Base-by-base conservation (phyloP, 2,329 filamentous ascomycete genomes). In the Penicillium janthinellum region DNA sequence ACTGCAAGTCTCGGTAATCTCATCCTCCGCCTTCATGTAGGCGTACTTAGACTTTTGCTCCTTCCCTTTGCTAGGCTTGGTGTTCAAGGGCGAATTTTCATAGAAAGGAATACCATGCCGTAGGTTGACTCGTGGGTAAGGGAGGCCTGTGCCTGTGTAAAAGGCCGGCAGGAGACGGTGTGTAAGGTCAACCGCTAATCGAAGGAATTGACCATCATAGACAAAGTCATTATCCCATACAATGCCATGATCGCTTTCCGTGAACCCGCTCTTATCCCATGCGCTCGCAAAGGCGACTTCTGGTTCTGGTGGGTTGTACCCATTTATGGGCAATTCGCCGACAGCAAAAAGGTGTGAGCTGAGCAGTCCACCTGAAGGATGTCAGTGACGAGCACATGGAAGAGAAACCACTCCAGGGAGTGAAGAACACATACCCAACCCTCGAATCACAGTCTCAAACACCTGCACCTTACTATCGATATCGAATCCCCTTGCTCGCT, bases 391-490 rank as follows among this genome's bases (percentile, higher is more conserved):
- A 17, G 17, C 11, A 20, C 5, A 22, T 44, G 2, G 20, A 15
- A n/a, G 11, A 2, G 22, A 2, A 45, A 17, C 14, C 12, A 4
- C 8, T 7, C 17, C 11, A 12, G 12, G 10, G 34, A 5, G 5
- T n/a, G 14, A 52, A 45, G 11, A 12, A 31, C 28, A 22, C 73
- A 58, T 70, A 78, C 76, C 77, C 56, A 79, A 86, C 15, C 94
- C 95, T 59, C 95, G 86, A 67, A 99, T 99, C 38, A 96, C 94
- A 0, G 94, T 98, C 80, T 99, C 95, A 71, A 99, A 99, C 41
- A 99, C 92, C 78, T 99, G 94, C 1, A 99, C 95, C 77, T 98
- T 99, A 79, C 93, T 96, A 77, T 99, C 94, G 42, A 96, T 81
- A 75, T 99, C 92, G 70, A 99, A 99, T 0, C 92, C 95, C 56